These are phyloP conservation scores for Passalora sequoiae DNA, from an alignment of 2,329 filamentous ascomycete species.

Conservation along the genomic window DNA sequence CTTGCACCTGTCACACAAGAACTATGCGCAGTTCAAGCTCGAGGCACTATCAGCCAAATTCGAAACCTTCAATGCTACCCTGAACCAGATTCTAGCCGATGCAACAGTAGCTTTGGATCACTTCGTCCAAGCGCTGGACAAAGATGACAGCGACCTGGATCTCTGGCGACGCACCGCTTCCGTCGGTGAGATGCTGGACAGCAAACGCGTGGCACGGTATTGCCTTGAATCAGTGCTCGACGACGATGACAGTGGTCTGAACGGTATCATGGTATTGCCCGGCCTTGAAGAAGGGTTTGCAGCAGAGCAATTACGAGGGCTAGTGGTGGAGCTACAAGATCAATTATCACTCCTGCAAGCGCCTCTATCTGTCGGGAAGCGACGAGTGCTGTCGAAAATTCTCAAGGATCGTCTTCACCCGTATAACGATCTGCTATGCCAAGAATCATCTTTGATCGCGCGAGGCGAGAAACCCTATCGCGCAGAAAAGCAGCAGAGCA, in stretches of 20 bases:
- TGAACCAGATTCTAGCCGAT: slow-evolving; percentile 30
- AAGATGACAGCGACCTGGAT: slow-evolving; percentile 60
- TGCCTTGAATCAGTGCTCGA: slow-evolving; percentile 61
- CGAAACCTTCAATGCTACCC: slow-evolving; percentile 22
- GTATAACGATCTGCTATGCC: slow-evolving; percentile 42
- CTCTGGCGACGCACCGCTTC: slow-evolving; percentile 58
- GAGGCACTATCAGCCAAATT: slow-evolving; percentile 46
- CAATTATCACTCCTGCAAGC: slow-evolving; percentile 50
- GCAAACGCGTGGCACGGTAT: slow-evolving; percentile 55
- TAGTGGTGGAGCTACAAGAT: slow-evolving; percentile 51
- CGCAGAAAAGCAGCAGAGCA: slow-evolving; percentile 11
- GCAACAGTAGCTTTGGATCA: slow-evolving; percentile 45
- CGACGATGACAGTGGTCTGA: slow-evolving; percentile 54
- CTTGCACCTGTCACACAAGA: slow-evolving; percentile 90
- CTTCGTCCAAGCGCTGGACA: slow-evolving; percentile 59
- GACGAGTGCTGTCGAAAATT: slow-evolving; percentile 47
- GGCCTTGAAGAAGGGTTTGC: slow-evolving; percentile 54
- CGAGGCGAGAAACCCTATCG: neutral
- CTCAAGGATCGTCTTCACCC: slow-evolving; percentile 53
- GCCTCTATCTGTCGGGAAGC: slow-evolving; percentile 46
- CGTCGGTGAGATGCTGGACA: slow-evolving; percentile 53
- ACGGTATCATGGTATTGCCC: slow-evolving; percentile 52
- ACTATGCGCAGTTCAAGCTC: slow-evolving; percentile 86
- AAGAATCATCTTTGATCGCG: slow-evolving; percentile 11
- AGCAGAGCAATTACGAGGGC: slow-evolving; percentile 46